Evolutionary conservation across 2,329 filamentous ascomycete genomes (phyloP).

Genomic region (Didymella pinodella): DNA sequence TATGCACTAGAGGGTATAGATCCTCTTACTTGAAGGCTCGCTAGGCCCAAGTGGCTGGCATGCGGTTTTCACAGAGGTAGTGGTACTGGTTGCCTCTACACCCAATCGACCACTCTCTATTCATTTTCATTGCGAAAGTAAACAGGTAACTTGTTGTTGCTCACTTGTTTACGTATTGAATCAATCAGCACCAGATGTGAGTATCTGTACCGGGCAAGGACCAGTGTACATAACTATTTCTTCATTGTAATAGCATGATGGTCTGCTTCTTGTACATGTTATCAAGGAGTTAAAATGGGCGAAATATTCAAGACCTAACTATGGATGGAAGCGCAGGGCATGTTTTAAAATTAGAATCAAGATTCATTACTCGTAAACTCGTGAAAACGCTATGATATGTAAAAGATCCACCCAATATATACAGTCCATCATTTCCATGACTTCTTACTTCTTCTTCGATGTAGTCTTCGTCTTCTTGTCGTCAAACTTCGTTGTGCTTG

Average conservation of each 20-base stretch:
- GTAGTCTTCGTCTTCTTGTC: constrained; percentile 13
- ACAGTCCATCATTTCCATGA: too few relatives aligned
- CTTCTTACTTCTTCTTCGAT: constrained; percentile 14
- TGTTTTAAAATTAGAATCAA: neutral
- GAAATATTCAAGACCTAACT: neutral
- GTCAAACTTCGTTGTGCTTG: constrained; percentile 17
- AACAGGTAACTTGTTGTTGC: neutral
- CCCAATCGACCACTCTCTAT: neutral
- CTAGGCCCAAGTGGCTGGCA: neutral
- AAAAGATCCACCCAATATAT: neutral
- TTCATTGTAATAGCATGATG: neutral
- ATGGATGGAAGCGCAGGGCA: neutral
- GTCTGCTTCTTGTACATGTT: neutral
- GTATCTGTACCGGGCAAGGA: neutral
- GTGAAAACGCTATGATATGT: constrained; percentile 1
- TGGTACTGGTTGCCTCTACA: neutral
- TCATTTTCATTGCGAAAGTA: neutral
- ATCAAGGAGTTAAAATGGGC: neutral
- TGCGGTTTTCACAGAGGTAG: neutral
- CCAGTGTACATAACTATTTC: too few relatives aligned
- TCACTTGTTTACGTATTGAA: neutral
- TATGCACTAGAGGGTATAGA: neutral
- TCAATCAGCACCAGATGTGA: neutral
- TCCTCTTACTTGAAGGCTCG: neutral
- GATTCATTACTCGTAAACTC: constrained; percentile 4